A percentile compares a stretch with the other conserved stretches of the same genome.
phyloP scores from a whole-genome alignment of 768 basidiomycete species.

The Chlorophyllum brunneum region DNA sequence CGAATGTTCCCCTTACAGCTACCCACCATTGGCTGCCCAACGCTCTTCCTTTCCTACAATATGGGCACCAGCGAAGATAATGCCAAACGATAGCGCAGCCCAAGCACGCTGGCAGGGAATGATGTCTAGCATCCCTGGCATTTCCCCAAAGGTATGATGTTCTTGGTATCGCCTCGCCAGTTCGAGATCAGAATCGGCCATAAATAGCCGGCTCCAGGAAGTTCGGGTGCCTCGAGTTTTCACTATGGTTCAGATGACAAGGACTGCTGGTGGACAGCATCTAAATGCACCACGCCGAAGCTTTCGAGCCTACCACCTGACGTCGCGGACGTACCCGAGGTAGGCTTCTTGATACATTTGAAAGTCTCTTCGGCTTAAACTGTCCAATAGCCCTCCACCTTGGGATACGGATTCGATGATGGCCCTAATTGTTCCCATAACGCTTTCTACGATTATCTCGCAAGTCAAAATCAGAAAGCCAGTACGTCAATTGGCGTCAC shows the following conservation, averaged over 20 bases:
- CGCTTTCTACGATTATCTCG: slow-evolving; percentile 53
- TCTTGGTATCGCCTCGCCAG: not conserved
- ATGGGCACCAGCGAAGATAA: slow-evolving; percentile 41
- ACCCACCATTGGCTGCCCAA: slow-evolving; percentile 30
- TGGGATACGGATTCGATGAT: slow-evolving; percentile 63
- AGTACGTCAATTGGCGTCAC: slow-evolving; percentile 31
- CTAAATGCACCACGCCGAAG: slow-evolving; percentile 47
- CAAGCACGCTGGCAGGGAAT: slow-evolving; percentile 37
- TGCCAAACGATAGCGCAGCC: slow-evolving; percentile 39
- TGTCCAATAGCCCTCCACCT: slow-evolving; percentile 40
- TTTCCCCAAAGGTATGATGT: slow-evolving; percentile 28
- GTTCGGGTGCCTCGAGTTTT: slow-evolving; percentile 18
- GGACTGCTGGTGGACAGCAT: slow-evolving; percentile 50
- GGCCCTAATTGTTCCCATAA: slow-evolving; percentile 67
- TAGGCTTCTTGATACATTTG: slow-evolving; percentile 13
- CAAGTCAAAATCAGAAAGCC: slow-evolving; percentile 53
- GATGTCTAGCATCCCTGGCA: too few relatives aligned
- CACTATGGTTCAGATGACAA: slow-evolving; percentile 38
- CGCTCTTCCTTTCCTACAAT: slow-evolving; percentile 37
- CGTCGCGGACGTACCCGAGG: slow-evolving; percentile 46
- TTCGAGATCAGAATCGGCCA: slow-evolving; percentile 13
- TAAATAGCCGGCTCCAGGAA: slow-evolving; percentile 18
- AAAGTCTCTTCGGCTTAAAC: not conserved
- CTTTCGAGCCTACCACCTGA: slow-evolving; percentile 38
- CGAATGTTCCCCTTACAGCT: slow-evolving; percentile 43